These are phyloP conservation scores for Pythium oligandrum DNA, from an alignment of 352 stramenopile species.

Conservation along the genomic window DNA sequence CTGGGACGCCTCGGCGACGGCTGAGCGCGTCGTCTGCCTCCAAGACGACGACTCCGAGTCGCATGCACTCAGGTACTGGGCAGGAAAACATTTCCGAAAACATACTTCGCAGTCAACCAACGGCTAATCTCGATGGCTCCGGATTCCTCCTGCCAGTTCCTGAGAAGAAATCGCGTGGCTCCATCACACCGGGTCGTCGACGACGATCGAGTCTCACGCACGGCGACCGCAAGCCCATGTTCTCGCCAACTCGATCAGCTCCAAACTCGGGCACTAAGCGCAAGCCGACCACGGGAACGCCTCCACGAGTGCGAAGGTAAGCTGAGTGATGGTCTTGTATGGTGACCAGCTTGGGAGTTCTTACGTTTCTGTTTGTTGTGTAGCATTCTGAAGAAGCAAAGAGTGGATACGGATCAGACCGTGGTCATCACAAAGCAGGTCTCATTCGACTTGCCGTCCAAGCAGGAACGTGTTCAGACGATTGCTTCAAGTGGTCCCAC, in stretches of 20 bases:
- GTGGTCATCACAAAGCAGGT: constrained; percentile 46
- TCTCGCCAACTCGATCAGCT: constrained; percentile 4
- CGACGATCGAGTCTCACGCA: too few relatives aligned
- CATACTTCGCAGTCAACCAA: constrained; percentile 43
- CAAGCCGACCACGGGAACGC: constrained; percentile 16
- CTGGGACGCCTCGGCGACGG: too few relatives aligned
- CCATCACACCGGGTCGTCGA: too few relatives aligned
- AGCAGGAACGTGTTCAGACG: neutral
- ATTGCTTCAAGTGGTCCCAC: too few relatives aligned
- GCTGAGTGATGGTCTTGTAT: neutral
- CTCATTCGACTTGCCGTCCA: constrained; percentile 42
- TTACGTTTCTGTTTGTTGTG: too few relatives aligned
- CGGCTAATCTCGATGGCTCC: constrained; percentile 12
- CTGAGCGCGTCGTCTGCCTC: neutral
- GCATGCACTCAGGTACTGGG: constrained; percentile 20
- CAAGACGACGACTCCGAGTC: constrained; percentile 2
- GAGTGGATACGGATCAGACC: constrained; percentile 15
- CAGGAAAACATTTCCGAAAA: constrained; percentile 80
- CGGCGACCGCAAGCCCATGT: constrained; percentile 11
- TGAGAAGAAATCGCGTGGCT: constrained; percentile 18
- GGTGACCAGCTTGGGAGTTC: too few relatives aligned
- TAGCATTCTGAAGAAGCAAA: constrained; percentile 75
- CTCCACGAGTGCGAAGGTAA: constrained; percentile 43
- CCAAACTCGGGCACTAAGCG: constrained; percentile 14
- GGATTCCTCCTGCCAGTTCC: constrained; percentile 16